These are phyloP conservation scores for Verbascum thapsus DNA, from an alignment of 257 asterid genomes.

Conservation along the genomic window DNA sequence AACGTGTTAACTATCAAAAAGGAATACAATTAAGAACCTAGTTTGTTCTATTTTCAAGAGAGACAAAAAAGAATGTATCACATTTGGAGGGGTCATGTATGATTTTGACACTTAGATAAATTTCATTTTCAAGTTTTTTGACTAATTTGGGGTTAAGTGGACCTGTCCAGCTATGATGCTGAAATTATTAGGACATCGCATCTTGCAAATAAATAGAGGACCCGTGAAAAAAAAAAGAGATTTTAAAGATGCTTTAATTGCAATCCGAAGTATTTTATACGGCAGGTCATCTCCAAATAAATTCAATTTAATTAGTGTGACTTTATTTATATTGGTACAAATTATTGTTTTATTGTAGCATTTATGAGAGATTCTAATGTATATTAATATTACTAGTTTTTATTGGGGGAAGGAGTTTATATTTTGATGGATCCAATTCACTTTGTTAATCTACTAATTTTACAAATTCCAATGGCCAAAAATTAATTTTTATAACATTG, in stretches of 20 bases:
- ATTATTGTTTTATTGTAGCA: neutral
- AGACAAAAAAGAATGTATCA: neutral
- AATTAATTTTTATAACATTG: no score
- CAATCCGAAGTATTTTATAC: neutral
- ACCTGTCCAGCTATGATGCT: neutral
- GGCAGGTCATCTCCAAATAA: slow-evolving; percentile 17
- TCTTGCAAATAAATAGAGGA: neutral
- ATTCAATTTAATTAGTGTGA: neutral
- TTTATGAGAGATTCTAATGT: neutral
- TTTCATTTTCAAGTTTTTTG: neutral
- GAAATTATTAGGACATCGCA: neutral
- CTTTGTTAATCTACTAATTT: neutral
- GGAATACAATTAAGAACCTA: neutral
- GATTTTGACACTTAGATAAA: neutral
- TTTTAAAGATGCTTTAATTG: slow-evolving; percentile 20
- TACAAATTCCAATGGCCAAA: slow-evolving; percentile 20
- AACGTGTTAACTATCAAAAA: no score
- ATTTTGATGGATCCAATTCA: slow-evolving; percentile 31
- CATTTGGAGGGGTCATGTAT: neutral
- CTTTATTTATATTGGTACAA: neutral
- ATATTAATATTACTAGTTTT: no score
- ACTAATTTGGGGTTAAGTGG: neutral
- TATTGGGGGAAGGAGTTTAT: no score
- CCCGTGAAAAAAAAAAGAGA: slow-evolving; percentile 5
- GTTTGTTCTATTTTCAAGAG: neutral